A percentile compares a stretch with the other conserved stretches of the same genome.
Evolutionary conservation across 495 filamentous ascomycete species (phyloP).

Genomic region (Pyronema omphalodes): DNA sequence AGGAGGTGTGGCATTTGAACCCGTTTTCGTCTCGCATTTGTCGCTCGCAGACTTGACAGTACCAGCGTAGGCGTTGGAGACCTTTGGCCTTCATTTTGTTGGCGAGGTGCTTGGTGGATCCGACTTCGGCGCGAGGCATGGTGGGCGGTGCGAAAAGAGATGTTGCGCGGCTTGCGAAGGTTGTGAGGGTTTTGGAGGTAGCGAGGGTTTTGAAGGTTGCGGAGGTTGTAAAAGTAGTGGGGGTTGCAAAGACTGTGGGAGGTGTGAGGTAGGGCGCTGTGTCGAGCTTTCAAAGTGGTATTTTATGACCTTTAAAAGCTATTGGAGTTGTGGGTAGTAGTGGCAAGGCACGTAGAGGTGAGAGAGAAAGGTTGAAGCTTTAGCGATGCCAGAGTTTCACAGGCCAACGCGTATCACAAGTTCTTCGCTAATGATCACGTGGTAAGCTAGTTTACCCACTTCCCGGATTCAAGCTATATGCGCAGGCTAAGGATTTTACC

Average conservation of each 20-base stretch:
- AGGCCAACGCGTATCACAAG: no score
- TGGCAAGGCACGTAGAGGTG: no score
- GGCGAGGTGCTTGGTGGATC: constrained; percentile 62
- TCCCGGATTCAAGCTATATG: no score
- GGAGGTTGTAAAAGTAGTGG: not conserved
- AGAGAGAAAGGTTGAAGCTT: no score
- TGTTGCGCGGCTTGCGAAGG: not conserved
- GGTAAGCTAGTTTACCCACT: no score
- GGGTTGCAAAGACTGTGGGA: not conserved
- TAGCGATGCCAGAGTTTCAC: no score
- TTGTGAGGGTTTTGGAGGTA: not conserved
- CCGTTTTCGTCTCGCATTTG: constrained; percentile 48
- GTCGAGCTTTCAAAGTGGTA: no score
- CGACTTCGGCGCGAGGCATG: constrained; percentile 91
- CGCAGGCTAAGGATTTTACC: no score
- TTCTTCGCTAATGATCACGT: no score
- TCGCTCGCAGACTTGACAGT: constrained; percentile 40
- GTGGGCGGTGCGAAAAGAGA: constrained; percentile 21
- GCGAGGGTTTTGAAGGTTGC: not conserved
- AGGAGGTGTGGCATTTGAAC: constrained; percentile 64
- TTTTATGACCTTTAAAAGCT: no score
- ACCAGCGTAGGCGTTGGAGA: constrained; percentile 70
- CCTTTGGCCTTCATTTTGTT: constrained; percentile 88
- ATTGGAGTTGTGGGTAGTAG: no score
- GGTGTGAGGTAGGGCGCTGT: no score